Evolutionary conservation across 805 yeast genomes (phyloP).

Genomic region (Candida railenensis): DNA sequence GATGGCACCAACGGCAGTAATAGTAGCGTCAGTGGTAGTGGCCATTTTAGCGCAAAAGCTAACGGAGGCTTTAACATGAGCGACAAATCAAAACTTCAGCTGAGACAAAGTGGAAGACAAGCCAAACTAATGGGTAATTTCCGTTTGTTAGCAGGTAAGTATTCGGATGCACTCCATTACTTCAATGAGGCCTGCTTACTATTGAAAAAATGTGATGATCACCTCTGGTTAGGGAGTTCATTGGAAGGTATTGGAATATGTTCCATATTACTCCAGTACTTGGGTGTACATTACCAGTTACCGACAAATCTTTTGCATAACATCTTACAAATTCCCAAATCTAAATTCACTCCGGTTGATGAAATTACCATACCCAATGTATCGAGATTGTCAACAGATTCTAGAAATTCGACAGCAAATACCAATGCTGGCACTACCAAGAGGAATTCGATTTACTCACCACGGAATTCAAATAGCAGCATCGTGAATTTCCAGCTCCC

Average conservation of each 20-base stretch:
- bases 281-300: slow-evolving; percentile 51
- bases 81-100: slow-evolving; percentile 32
- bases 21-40: neutral
- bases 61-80: slow-evolving; percentile 14
- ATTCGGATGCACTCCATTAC: slow-evolving; percentile 64
- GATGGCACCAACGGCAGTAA: neutral
- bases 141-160: slow-evolving; percentile 76
- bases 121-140: slow-evolving; percentile 74
- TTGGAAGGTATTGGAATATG: slow-evolving; percentile 79
- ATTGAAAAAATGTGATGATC: slow-evolving; percentile 65
- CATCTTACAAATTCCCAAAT: slow-evolving; percentile 30
- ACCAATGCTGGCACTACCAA: neutral
- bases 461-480: slow-evolving; percentile 33
- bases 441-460: slow-evolving; percentile 20
- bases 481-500: slow-evolving; percentile 29
- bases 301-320: slow-evolving; percentile 36
- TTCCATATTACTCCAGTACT: slow-evolving; percentile 55
- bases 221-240: slow-evolving; percentile 85
- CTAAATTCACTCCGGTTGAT: slow-evolving; percentile 16
- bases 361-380: slow-evolving; percentile 12
- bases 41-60: slow-evolving; percentile 2
- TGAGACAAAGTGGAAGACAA: slow-evolving; percentile 66
- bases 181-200: slow-evolving; percentile 70
- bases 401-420: slow-evolving; percentile 27
- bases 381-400: slow-evolving; percentile 15